Percentiles rank a stretch among this genome's conserved stretches.
These are phyloP conservation scores for Aegilops sharonensis DNA, from an alignment of 176 grass and related monocot genomes.

Conservation along the genomic window DNA sequence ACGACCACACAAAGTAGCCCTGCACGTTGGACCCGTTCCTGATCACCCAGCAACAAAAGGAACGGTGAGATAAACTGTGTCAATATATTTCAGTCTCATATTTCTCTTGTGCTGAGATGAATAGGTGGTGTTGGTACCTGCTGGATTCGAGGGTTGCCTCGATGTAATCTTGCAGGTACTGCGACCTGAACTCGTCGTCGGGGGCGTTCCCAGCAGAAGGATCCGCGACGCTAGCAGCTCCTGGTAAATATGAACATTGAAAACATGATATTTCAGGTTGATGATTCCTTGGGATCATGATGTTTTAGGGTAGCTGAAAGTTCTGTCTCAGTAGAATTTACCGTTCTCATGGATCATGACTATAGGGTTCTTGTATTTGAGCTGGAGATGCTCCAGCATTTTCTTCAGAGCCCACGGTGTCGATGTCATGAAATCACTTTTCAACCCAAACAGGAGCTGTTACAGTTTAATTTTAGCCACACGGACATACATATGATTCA, in stretches of 20 bases:
- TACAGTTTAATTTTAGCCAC: neutral
- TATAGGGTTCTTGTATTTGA: constrained; percentile 58
- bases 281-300: neutral
- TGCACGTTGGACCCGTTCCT: constrained; percentile 69
- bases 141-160: neutral
- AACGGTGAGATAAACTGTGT: neutral
- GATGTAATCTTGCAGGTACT: constrained; percentile 27
- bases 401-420: constrained; percentile 65
- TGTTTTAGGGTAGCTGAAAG: neutral
- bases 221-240: neutral
- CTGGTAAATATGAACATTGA: neutral
- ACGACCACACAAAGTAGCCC: constrained; percentile 82
- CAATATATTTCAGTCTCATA: neutral
- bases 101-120: neutral
- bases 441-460: constrained; percentile 20
- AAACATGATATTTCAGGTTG: neutral
- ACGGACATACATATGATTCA: neutral
- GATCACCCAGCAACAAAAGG: neutral
- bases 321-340: neutral
- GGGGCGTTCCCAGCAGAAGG: neutral
- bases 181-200: constrained; percentile 1
- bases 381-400: constrained; percentile 58
- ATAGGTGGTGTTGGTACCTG: neutral
- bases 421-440: neutral
- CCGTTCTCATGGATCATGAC: constrained; percentile 74